Conservation (phyloP, 495 filamentous ascomycete species). For the Talaromyces stipitatus region DNA sequence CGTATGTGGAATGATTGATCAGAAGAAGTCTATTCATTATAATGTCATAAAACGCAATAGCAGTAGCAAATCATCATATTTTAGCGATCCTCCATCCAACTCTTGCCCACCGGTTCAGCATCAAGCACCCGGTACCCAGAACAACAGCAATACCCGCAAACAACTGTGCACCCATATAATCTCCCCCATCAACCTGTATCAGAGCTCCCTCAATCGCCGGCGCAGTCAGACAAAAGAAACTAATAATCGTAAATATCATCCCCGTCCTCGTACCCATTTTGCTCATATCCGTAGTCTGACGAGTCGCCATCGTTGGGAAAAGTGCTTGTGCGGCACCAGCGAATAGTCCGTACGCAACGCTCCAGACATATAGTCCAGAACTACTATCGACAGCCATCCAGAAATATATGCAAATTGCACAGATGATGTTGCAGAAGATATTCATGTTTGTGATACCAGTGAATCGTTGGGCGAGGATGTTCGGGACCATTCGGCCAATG, state of each 20-base stretch:
- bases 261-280: constrained; percentile 62
- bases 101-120: constrained; percentile 21
- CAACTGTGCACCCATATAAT: constrained; percentile 39
- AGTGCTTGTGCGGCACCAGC: constrained; percentile 55
- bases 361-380: constrained; percentile 46
- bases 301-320: constrained; percentile 45
- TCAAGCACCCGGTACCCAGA: constrained; percentile 25
- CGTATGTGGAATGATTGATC: not conserved
- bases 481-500: constrained; percentile 50
- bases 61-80: not conserved
- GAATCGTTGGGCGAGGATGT: constrained; percentile 45
- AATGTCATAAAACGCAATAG: not conserved
- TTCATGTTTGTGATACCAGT: constrained; percentile 48
- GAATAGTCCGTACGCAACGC: constrained; percentile 48
- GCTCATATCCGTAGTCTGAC: constrained; percentile 48
- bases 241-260: constrained; percentile 61
- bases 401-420: constrained; percentile 39
- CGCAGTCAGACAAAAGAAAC: constrained; percentile 53
- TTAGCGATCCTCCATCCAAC: constrained; percentile 6
- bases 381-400: constrained; percentile 49
- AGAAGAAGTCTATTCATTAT: not conserved
- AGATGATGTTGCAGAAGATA: constrained; percentile 32
- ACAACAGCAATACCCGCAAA: constrained; percentile 35
- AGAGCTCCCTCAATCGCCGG: constrained; percentile 54
- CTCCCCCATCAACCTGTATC: constrained; percentile 30